Evolutionary conservation across 805 yeast species (phyloP), one percentile per base, ranked within the genome.

Genomic region (Metschnikowia henanensis): DNA sequence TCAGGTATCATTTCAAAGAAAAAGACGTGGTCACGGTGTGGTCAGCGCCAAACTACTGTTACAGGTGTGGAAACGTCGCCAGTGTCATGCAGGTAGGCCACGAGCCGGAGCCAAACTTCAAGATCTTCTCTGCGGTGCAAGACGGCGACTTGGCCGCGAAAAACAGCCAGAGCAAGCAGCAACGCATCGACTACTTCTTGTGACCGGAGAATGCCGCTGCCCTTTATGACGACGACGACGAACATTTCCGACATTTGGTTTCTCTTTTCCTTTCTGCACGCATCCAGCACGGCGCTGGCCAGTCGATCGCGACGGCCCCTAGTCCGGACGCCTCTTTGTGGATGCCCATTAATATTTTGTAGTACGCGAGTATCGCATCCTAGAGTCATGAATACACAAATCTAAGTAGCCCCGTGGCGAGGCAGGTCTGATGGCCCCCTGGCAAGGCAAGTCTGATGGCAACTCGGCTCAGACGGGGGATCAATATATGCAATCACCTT

Each of bases 11-110:
- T 68, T 94, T 94, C 71, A 89, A 90, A 50, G 97, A 92, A 53
- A 88, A 90, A 58, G 96, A 88, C 60, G 97, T 92, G 40, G 99
- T 92, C 29, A 92, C 99, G 0, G 98, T 92, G 29, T 92, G 98
- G 98, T 82, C 91, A 9, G 97, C 97, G 15, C 98, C 98, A 35
- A 91, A 91, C 65, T 91, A 91, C 70, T 91, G 98, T 70, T 92
- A 92, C 67, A 76, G 98, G 59, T 92, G 98, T 71, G 99, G 99
- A 46, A 92, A 92, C 61, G 98, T 92, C 39, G 99, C 99, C 23
- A 86, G 95, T 75, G 97, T 92, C 15, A 92, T 92, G 99, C 88
- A 90, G 64, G 87, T 94, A 42, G 95, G 84, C 57, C 96, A 88
- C 51, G 83, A 83, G 53, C 71, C 87, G 56, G 85, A 81, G 51